Conservation (phyloP, 495 filamentous ascomycete species). For the Darksidea phi region DNA sequence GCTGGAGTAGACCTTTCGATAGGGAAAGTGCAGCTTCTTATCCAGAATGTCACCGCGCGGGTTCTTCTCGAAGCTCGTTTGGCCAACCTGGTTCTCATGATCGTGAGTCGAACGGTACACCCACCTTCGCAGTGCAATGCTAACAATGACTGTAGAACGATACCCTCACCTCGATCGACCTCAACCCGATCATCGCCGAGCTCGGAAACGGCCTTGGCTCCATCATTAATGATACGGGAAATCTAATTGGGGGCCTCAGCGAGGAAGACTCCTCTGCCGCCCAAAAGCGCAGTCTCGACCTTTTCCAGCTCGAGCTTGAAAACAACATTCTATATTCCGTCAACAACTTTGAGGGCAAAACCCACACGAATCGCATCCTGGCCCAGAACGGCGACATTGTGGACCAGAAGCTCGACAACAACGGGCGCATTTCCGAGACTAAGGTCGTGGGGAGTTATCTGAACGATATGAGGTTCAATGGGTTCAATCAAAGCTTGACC, state of each 20-base stretch:
- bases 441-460: slow-evolving; percentile 50
- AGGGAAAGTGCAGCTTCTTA: slow-evolving; percentile 52
- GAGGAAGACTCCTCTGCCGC: slow-evolving; percentile 7
- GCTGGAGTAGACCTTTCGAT: slow-evolving; percentile 57
- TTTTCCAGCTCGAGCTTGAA: slow-evolving; percentile 40
- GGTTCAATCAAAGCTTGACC: slow-evolving; percentile 50
- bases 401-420: slow-evolving; percentile 55
- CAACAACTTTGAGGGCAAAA: slow-evolving; percentile 56
- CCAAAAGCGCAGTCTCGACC: slow-evolving; percentile 19
- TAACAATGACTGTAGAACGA: slow-evolving; percentile 34
- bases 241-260: slow-evolving; percentile 32
- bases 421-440: slow-evolving; percentile 46
- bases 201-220: slow-evolving; percentile 50
- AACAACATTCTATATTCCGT: slow-evolving; percentile 56
- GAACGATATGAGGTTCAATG: slow-evolving; percentile 54
- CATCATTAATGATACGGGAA: slow-evolving; percentile 49
- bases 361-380: slow-evolving; percentile 56
- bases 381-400: slow-evolving; percentile 55
- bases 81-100: slow-evolving; percentile 57
- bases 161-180: slow-evolving; percentile 54
- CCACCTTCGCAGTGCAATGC: too few relatives aligned
- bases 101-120: slow-evolving; percentile 24
- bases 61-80: slow-evolving; percentile 57
- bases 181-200: slow-evolving; percentile 57
- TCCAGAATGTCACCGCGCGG: slow-evolving; percentile 57